Conservation (phyloP, 176 grass and related monocot species). For the Aegilops sharonensis region DNA sequence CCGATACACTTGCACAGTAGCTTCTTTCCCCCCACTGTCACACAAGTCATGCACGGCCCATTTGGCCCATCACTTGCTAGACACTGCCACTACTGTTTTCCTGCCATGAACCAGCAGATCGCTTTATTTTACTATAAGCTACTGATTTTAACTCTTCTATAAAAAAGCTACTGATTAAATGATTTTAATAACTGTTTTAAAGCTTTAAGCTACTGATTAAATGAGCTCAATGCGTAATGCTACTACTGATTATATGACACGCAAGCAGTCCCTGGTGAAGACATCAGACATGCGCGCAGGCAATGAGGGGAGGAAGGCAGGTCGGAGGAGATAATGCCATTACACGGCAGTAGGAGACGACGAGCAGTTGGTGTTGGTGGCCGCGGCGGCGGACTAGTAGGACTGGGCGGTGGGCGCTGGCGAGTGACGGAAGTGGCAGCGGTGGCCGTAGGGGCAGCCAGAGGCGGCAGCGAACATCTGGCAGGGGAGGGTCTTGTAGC, state of each 20-base stretch:
- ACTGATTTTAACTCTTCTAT: not conserved
- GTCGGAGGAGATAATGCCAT: not conserved
- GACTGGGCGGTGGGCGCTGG: constrained; percentile 1
- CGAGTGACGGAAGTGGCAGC: constrained; percentile 78
- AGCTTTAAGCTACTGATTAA: not conserved
- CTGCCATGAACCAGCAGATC: not conserved
- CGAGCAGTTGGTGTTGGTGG: not conserved
- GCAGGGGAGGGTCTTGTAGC: constrained; percentile 78
- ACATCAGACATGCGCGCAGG: not conserved
- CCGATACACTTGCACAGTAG: not conserved
- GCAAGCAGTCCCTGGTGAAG: not conserved
- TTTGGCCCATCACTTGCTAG: not conserved
- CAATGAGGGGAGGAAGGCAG: not conserved
- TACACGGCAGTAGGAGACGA: constrained; percentile 12
- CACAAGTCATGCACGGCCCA: not conserved
- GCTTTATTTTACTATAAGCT: not conserved
- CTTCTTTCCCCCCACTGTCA: not conserved
- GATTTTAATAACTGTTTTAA: not conserved
- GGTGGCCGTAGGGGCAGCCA: constrained; percentile 82
- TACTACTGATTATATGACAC: not conserved
- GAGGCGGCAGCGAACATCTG: constrained; percentile 48
- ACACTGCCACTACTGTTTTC: not conserved
- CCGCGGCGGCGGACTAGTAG: constrained; percentile 10
- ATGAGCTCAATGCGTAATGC: not conserved
- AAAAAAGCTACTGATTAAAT: not conserved